These are phyloP conservation scores for Tuber brumale DNA, from an alignment of 495 filamentous ascomycete genomes.

Conservation along the genomic window DNA sequence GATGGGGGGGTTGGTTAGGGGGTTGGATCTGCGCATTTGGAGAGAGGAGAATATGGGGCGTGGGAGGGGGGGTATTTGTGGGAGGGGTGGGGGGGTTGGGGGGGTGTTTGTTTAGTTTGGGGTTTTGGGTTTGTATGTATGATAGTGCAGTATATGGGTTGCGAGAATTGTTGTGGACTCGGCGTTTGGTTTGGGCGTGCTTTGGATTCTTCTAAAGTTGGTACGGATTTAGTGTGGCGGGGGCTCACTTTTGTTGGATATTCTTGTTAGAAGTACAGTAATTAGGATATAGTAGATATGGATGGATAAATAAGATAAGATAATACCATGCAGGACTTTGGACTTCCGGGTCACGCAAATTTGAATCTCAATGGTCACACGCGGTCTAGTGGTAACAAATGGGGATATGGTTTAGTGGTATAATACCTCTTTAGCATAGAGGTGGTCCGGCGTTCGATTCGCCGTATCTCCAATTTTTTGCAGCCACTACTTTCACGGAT, in stretches of 20 bases:
- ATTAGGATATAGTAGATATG: not conserved
- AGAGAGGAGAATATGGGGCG: constrained; percentile 20
- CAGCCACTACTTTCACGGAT: not conserved
- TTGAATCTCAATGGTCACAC: not conserved
- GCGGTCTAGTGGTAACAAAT: not conserved
- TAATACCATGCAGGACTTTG: too few relatives aligned
- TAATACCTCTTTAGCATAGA: constrained; percentile 46
- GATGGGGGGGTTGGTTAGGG: constrained; percentile 25
- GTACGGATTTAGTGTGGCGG: not conserved
- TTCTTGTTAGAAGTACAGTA: not conserved
- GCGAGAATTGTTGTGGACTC: not conserved
- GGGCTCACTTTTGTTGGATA: not conserved
- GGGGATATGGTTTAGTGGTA: constrained; percentile 44
- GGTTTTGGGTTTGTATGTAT: not conserved
- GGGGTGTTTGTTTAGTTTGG: constrained; percentile 12
- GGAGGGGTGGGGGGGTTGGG: constrained; percentile 8
- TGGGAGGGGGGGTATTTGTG: constrained; percentile 17
- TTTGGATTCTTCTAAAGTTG: not conserved
- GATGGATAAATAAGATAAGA: too few relatives aligned
- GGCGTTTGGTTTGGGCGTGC: not conserved
- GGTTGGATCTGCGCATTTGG: constrained; percentile 35
- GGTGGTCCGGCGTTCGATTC: constrained; percentile 46
- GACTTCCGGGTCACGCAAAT: not conserved
- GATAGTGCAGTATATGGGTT: not conserved
- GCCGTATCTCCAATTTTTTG: constrained; percentile 40